Conservation (phyloP, 176 grass and related monocot species). For the Oryza longistaminata region DNA sequence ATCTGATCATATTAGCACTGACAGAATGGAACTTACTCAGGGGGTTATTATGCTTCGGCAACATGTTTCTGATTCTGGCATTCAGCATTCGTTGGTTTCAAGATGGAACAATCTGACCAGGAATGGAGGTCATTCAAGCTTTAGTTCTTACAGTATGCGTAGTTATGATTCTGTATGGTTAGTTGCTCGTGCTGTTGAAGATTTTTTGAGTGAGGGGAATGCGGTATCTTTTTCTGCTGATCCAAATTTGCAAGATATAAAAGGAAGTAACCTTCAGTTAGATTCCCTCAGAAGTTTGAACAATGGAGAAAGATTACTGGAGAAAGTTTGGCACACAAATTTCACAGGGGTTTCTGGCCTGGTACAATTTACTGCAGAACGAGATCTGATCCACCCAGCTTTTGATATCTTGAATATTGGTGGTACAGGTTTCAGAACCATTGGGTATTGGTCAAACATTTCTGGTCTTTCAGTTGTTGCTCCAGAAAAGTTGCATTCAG, state of each 20-base stretch:
- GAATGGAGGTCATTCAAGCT: slow-evolving; percentile 26
- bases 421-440: slow-evolving; percentile 63
- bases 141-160: slow-evolving; percentile 65
- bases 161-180: slow-evolving; percentile 90
- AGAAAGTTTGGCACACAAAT: slow-evolving; percentile 58
- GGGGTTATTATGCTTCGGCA: slow-evolving; percentile 77
- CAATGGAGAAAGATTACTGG: slow-evolving; percentile 63
- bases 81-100: slow-evolving; percentile 44
- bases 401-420: slow-evolving; percentile 83
- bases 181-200: slow-evolving; percentile 79
- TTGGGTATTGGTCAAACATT: slow-evolving; percentile 84
- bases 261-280: slow-evolving; percentile 62
- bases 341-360: slow-evolving; percentile 75
- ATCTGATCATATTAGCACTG: slow-evolving; percentile 35
- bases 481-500: slow-evolving; percentile 54
- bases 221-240: slow-evolving; percentile 67
- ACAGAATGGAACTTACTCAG: slow-evolving; percentile 57
- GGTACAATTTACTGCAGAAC: slow-evolving; percentile 62
- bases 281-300: slow-evolving; percentile 56
- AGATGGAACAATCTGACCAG: slow-evolving; percentile 55
- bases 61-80: slow-evolving; percentile 55
- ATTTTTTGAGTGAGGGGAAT: slow-evolving; percentile 65
- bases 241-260: slow-evolving; percentile 43
- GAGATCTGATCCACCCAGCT: slow-evolving; percentile 60
- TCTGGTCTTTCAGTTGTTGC: slow-evolving; percentile 62